A percentile compares a stretch with the other conserved stretches of the same genome.
These are phyloP conservation scores for Neonectria faginata DNA, from an alignment of 2,329 filamentous ascomycete species.

Conservation along the genomic window DNA sequence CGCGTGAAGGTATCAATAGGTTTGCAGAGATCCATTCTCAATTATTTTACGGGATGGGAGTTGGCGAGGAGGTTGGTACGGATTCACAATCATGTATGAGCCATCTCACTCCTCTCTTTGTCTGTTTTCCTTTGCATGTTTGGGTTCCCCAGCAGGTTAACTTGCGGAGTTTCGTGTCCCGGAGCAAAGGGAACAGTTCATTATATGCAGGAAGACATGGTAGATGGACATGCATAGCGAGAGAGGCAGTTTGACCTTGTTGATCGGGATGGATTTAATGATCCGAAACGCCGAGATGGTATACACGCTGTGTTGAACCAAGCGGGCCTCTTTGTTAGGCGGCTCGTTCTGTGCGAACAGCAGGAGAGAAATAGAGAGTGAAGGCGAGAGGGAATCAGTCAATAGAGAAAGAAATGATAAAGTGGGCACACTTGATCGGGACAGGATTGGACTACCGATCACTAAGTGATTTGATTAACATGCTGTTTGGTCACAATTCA, in stretches of 20 bases:
- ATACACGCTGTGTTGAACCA: conserved; percentile 10
- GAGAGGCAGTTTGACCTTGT: conserved; percentile 26
- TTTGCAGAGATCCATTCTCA: conserved; percentile 38
- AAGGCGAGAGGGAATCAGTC: background rate
- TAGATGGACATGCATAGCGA: conserved; percentile 33
- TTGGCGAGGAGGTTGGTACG: conserved; percentile 29
- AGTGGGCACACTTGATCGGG: background rate
- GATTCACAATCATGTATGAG: conserved; percentile 32
- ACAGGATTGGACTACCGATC: background rate
- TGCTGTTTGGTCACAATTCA: background rate
- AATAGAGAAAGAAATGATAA: conserved; percentile 23
- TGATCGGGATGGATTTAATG: conserved; percentile 22
- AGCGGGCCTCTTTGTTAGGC: conserved; percentile 12
- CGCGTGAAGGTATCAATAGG: conserved; percentile 38
- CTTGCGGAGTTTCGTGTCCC: conserved; percentile 29
- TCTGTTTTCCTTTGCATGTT: conserved; percentile 31
- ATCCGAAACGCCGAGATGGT: conserved; percentile 17
- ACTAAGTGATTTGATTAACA: background rate
- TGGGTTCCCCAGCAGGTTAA: conserved; percentile 28
- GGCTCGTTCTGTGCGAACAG: conserved; percentile 13
- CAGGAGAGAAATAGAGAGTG: background rate
- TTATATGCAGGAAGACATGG: conserved; percentile 28
- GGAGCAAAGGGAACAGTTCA: conserved; percentile 38
- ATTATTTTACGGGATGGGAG: conserved; percentile 36
- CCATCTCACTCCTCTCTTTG: conserved; percentile 26